Base-by-base conservation (phyloP, 345 rosid species). In the Combretum micranthum region DNA sequence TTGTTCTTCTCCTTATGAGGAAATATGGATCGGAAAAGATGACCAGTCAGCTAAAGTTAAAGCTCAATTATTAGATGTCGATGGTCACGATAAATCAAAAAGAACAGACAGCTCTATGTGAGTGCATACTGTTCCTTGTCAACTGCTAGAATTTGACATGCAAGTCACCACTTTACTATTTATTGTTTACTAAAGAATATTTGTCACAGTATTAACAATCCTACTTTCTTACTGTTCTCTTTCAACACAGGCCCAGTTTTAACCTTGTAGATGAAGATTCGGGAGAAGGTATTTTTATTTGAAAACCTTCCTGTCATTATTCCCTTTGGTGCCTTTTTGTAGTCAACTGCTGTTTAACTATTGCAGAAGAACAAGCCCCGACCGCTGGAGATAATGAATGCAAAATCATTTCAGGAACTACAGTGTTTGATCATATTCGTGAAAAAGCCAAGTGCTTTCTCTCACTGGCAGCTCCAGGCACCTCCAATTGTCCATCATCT, bases 211-310 rank as follows among this genome's bases (percentile, higher is more conserved):
- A 32, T 32, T 32, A 32, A 32, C 39, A 7, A 32, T 32, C 39
- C 5, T 5, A 7, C 39, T 4, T 6, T 53, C 12, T 52, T 21
- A 58, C 64, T 47, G 20, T 20, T 66, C 44, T 59, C 43, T 52
- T 68, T 32, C 26, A 23, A n/a, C 47, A 42, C 87, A 92, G 98
- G 80, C 98, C 98, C 54, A 88, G 86, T 75, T 92, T 92, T 84
- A 75, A 64, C 49, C 98, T 92, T 77, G 32, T 92, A 65, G 93
- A 86, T 64, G 95, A 92, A 61, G 95, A 88, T n/a, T 25, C 69
- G 39, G 84, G 56, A 57, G 93, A 74, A 80, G 90, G 93, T 88
- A 77, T 64, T 19, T 37, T 60, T 56, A 32, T 32, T 4, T 5
- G 19, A 56, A 19, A 50, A 20, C 50, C 15, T 21, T 49, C 14